These are phyloP conservation scores for Daldinia eschscholtzii DNA, from an alignment of 2,329 filamentous ascomycete genomes.

Conservation along the genomic window DNA sequence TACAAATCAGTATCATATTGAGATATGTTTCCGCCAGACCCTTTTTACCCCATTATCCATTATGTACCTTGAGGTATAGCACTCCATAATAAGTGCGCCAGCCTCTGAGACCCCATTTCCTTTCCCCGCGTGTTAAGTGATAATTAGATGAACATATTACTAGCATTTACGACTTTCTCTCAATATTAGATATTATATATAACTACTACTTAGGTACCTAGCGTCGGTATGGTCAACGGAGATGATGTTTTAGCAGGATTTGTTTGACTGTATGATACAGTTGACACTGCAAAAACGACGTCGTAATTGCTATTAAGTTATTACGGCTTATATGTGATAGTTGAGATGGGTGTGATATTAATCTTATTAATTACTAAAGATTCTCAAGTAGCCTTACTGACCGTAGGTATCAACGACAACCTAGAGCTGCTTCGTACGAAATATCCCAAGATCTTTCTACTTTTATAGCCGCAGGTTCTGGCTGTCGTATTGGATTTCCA, in stretches of 20 bases:
- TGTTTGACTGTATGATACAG: too few relatives aligned
- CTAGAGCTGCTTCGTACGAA: constrained; percentile 15
- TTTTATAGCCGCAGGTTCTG: constrained; percentile 3
- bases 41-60: neutral
- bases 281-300: too few relatives aligned
- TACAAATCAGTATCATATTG: neutral
- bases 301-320: too few relatives aligned
- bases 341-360: neutral
- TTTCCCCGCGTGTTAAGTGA: too few relatives aligned
- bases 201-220: too few relatives aligned
- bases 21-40: neutral
- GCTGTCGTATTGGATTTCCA: neutral
- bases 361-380: neutral
- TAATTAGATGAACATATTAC: too few relatives aligned
- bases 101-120: neutral
- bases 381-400: neutral
- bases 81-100: neutral
- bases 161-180: too few relatives aligned
- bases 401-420: constrained; percentile 1
- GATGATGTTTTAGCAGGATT: too few relatives aligned
- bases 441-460: constrained; percentile 21
- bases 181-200: too few relatives aligned
- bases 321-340: too few relatives aligned
- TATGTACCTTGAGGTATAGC: neutral
- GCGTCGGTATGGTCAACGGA: too few relatives aligned